Percentiles rank a stretch among this genome's conserved stretches.
Conservation (phyloP, 2,329 filamentous ascomycete species). For the Colletotrichum sp. region DNA sequence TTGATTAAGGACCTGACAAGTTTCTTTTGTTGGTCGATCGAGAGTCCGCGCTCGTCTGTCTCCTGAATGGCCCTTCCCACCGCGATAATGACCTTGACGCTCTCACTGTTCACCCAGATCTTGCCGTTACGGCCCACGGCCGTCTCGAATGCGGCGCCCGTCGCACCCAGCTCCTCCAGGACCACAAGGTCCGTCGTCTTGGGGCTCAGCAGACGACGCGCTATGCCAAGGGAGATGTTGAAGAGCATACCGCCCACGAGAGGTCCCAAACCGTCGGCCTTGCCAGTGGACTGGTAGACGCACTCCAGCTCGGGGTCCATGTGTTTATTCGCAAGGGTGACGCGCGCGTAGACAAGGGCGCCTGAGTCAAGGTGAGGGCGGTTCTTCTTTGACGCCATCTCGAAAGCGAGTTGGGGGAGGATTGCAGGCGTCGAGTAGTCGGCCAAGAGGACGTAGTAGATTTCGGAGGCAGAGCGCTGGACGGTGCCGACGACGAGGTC, state of each 20-base stretch:
- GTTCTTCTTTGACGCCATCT: constrained; percentile 90
- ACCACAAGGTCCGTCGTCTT: constrained; percentile 70
- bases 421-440: constrained; percentile 68
- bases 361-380: constrained; percentile 77
- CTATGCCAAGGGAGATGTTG: constrained; percentile 78
- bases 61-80: constrained; percentile 81
- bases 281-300: constrained; percentile 84
- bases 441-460: constrained; percentile 80
- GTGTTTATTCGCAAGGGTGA: constrained; percentile 78
- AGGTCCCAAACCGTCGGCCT: constrained; percentile 85
- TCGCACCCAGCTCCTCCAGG: constrained; percentile 77
- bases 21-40: constrained; percentile 72
- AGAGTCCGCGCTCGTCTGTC: constrained; percentile 73
- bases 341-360: constrained; percentile 86
- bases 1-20: constrained; percentile 71
- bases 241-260: constrained; percentile 88
- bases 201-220: constrained; percentile 76
- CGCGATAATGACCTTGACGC: constrained; percentile 72
- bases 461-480: constrained; percentile 75
- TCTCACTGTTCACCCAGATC: constrained; percentile 88
- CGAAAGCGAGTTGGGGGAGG: constrained; percentile 90
- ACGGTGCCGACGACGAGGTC: constrained; percentile 91
- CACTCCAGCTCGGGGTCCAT: constrained; percentile 93
- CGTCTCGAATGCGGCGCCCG: constrained; percentile 88
- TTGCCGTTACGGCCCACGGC: constrained; percentile 92